A percentile compares a stretch with the other conserved stretches of the same genome.
Conservation (phyloP, 1,284 basidiomycete genomes). For the Irpex sp. region DNA sequence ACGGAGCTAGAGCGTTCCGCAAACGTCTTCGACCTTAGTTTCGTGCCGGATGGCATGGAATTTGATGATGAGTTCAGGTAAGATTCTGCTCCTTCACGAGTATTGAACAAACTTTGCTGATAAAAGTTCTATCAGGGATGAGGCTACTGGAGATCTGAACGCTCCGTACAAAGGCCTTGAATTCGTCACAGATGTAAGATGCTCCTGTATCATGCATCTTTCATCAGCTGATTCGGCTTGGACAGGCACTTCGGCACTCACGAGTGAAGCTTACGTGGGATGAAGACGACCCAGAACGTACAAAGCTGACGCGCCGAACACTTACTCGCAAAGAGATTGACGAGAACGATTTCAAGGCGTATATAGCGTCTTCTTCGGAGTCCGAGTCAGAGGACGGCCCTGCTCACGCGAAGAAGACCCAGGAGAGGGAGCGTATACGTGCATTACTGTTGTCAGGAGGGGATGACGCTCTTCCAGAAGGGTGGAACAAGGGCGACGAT, state of each 20-base stretch:
- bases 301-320: conserved; percentile 71
- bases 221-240: background rate
- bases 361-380: conserved; percentile 72
- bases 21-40: conserved; percentile 93
- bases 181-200: conserved; percentile 86
- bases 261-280: conserved; percentile 99
- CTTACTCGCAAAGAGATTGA: conserved; percentile 84
- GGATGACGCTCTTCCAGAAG: conserved; percentile 65
- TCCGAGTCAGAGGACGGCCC: conserved; percentile 39
- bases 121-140: conserved; percentile 55
- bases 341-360: conserved; percentile 82
- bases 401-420: conserved; percentile 14
- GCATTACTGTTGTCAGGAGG: conserved; percentile 64
- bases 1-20: conserved; percentile 97
- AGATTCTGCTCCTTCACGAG: conserved; percentile 11
- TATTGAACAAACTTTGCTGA: background rate
- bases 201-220: background rate
- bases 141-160: conserved; percentile 68
- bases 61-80: conserved; percentile 82
- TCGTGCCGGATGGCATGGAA: conserved; percentile 88
- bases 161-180: conserved; percentile 77
- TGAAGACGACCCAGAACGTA: conserved; percentile 91
- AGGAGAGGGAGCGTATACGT: conserved; percentile 60
- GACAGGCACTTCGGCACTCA: conserved; percentile 92
- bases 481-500: conserved; percentile 59